Percentiles rank a stretch among this genome's conserved stretches.
Conservation (phyloP, 1,284 basidiomycete species). For the Cryptococcus neoformans region DNA sequence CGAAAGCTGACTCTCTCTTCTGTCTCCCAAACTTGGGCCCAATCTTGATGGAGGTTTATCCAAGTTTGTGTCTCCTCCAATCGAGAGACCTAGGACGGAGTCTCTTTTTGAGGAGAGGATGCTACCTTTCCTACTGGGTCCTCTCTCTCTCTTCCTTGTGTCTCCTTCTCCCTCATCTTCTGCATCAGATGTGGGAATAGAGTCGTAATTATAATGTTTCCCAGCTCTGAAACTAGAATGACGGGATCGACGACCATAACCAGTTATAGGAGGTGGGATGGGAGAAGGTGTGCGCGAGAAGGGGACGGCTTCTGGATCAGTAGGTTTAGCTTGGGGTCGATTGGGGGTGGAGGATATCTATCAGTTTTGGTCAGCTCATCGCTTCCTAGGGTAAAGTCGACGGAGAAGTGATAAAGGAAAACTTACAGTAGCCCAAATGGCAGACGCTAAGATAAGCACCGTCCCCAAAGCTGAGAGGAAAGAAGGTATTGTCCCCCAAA, state of each 20-base stretch:
- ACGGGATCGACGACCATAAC: no score
- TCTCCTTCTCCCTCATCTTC: no score
- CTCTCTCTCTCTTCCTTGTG: no score
- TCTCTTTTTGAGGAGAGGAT: no score
- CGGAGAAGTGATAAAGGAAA: background rate
- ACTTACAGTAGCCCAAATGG: conserved; percentile 48
- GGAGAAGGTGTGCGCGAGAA: conserved; percentile 34
- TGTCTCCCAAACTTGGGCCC: no score
- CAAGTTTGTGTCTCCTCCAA: no score
- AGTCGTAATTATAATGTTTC: conserved; percentile 16
- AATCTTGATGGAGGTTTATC: no score
- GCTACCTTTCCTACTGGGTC: no score
- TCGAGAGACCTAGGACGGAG: no score
- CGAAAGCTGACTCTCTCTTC: no score
- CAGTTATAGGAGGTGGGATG: conserved; percentile 11
- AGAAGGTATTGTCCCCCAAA: conserved; percentile 42
- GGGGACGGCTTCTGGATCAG: conserved; percentile 25
- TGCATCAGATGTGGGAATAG: background rate
- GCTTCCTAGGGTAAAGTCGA: background rate
- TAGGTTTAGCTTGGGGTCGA: conserved; percentile 8
- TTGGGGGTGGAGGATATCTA: conserved; percentile 15
- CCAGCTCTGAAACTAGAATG: conserved; percentile 7
- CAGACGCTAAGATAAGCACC: conserved; percentile 41
- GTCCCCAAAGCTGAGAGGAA: conserved; percentile 43
- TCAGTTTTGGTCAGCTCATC: conserved; percentile 2